These are phyloP conservation scores for Prunus davidiana DNA, from an alignment of 306 rosid species.

Conservation along the genomic window DNA sequence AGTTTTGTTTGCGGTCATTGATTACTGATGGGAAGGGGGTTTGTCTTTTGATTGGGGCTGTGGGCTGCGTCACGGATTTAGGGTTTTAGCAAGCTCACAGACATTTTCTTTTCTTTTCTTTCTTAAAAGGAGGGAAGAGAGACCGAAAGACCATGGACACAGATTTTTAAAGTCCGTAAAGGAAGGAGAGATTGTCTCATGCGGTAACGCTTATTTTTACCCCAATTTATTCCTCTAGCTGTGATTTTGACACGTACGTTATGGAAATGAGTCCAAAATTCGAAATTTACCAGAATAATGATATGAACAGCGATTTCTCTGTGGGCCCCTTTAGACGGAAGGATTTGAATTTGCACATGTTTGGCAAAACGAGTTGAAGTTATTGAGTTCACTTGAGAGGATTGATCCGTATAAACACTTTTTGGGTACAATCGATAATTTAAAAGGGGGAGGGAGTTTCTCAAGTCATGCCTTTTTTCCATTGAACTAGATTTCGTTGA, in stretches of 20 bases:
- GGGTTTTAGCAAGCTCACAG: not conserved
- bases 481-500: accelerated
- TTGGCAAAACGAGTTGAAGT: too few relatives aligned
- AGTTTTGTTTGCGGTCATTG: not conserved
- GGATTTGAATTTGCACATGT: too few relatives aligned
- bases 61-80: not conserved
- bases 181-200: not conserved
- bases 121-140: not conserved
- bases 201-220: not conserved
- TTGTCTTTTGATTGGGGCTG: conserved; percentile 6
- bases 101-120: not conserved
- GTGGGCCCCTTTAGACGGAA: too few relatives aligned
- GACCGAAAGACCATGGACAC: not conserved
- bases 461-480: too few relatives aligned
- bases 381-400: too few relatives aligned
- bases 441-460: too few relatives aligned
- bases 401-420: too few relatives aligned
- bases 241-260: not conserved
- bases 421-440: too few relatives aligned
- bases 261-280: not conserved
- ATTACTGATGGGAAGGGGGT: not conserved
- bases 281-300: too few relatives aligned
- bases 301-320: too few relatives aligned
- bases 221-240: not conserved
- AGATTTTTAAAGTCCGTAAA: not conserved